phyloP scores from a whole-genome alignment of 2,329 filamentous ascomycete genomes.

The Monosporascus sp. region DNA sequence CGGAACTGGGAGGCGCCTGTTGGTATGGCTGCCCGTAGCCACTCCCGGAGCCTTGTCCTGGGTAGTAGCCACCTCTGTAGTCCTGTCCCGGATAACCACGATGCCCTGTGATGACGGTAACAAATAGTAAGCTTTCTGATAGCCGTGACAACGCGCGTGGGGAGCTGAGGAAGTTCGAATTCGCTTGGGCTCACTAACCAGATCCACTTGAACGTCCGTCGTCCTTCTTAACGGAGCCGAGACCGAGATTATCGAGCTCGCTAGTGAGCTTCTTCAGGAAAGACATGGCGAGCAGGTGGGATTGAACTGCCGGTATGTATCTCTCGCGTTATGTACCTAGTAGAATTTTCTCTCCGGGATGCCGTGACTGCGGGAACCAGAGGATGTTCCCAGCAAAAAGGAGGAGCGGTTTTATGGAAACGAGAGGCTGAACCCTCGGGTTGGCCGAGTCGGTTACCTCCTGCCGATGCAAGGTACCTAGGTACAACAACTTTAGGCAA shows the following conservation, averaged over 20 bases:
- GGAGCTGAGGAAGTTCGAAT: too few species aligned
- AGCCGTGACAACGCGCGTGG: too few species aligned
- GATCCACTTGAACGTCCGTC: conserved; percentile 13
- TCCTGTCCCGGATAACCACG: conserved; percentile 19
- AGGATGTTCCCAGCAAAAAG: background rate
- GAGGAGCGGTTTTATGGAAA: background rate
- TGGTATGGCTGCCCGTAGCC: too few species aligned
- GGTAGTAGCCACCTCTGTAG: conserved; percentile 11
- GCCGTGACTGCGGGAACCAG: background rate
- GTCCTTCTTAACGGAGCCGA: conserved; percentile 19
- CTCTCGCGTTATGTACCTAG: background rate
- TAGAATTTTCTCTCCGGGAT: background rate
- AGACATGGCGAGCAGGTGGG: conserved; percentile 14
- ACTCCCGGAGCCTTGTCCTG: background rate
- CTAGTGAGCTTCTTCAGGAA: conserved; percentile 25
- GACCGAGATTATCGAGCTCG: conserved; percentile 25
- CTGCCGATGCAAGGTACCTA: background rate
- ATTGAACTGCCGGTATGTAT: background rate
- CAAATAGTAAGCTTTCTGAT: background rate
- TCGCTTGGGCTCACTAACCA: background rate
- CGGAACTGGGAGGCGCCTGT: conserved; percentile 2
- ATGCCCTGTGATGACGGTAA: conserved; percentile 6
- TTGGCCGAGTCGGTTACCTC: background rate
- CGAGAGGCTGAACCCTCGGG: background rate
- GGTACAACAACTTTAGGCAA: background rate